These are phyloP conservation scores for Moniliophthora roreri DNA, from an alignment of 1,284 basidiomycete genomes.

Conservation along the genomic window DNA sequence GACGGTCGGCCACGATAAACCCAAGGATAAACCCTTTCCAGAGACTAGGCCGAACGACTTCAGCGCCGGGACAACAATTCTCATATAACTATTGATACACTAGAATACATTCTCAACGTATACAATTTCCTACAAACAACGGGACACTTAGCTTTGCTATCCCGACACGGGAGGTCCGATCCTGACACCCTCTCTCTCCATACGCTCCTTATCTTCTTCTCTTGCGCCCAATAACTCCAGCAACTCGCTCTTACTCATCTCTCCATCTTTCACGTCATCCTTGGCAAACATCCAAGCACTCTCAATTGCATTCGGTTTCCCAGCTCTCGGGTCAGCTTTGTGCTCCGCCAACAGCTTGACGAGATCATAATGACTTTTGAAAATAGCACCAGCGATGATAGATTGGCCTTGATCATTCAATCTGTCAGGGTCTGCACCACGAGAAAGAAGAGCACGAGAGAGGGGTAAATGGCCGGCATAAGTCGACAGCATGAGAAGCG, in stretches of 20 bases:
- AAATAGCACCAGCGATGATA: slow-evolving; percentile 82
- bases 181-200: slow-evolving; percentile 15
- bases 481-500: slow-evolving; percentile 80
- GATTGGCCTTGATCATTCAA: slow-evolving; percentile 78
- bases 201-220: slow-evolving; percentile 43
- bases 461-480: slow-evolving; percentile 74
- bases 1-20: no score
- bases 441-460: slow-evolving; percentile 49
- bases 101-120: no score
- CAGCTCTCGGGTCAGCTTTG: slow-evolving; percentile 69
- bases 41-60: no score
- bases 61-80: no score
- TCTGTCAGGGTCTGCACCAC: slow-evolving; percentile 68
- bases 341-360: slow-evolving; percentile 58
- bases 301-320: slow-evolving; percentile 74
- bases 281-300: slow-evolving; percentile 68
- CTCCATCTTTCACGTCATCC: slow-evolving; percentile 47
- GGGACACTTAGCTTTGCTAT: not conserved
- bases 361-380: slow-evolving; percentile 69
- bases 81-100: no score
- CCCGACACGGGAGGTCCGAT: slow-evolving; percentile 1
- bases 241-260: slow-evolving; percentile 44
- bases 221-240: slow-evolving; percentile 55
- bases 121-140: not conserved
- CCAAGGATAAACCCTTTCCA: no score